Conservation (phyloP, 768 basidiomycete species). For the Rhizopogon roseolus region DNA sequence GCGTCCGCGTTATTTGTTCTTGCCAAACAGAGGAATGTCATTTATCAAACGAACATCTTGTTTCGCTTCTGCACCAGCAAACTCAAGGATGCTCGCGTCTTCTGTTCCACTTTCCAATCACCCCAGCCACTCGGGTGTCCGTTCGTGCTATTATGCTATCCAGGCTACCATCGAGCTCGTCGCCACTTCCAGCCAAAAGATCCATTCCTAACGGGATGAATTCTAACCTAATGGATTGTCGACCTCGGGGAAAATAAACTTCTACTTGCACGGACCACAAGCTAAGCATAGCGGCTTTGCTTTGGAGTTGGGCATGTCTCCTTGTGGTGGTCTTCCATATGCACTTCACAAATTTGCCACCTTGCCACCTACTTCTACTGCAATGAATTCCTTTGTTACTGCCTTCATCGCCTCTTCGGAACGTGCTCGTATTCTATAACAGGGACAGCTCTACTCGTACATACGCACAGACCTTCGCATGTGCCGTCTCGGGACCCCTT, state of each 20-base stretch:
- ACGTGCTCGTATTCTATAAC: constrained; percentile 31
- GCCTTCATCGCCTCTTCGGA: constrained; percentile 48
- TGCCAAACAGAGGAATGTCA: neutral
- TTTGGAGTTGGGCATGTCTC: constrained; percentile 10
- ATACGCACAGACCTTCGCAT: constrained; percentile 43
- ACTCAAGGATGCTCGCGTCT: neutral
- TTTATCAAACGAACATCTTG: no score
- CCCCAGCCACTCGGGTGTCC: constrained; percentile 48
- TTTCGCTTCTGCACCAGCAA: neutral
- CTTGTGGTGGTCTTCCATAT: constrained; percentile 7
- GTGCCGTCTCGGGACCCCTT: constrained; percentile 51
- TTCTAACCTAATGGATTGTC: constrained; percentile 58
- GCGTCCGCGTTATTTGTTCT: neutral
- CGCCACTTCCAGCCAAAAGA: constrained; percentile 46
- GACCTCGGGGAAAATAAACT: constrained; percentile 26
- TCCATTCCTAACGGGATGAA: constrained; percentile 43
- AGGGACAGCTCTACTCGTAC: constrained; percentile 10
- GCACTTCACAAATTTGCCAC: constrained; percentile 12
- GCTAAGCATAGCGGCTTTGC: constrained; percentile 17
- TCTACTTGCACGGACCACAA: constrained; percentile 18
- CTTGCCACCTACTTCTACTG: constrained; percentile 21
- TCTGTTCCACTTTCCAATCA: constrained; percentile 14
- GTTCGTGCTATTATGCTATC: constrained; percentile 21
- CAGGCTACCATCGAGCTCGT: constrained; percentile 24
- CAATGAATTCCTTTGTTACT: constrained; percentile 33